These are phyloP conservation scores for Lepidium sativum DNA, from an alignment of 345 rosid species.

Conservation along the genomic window DNA sequence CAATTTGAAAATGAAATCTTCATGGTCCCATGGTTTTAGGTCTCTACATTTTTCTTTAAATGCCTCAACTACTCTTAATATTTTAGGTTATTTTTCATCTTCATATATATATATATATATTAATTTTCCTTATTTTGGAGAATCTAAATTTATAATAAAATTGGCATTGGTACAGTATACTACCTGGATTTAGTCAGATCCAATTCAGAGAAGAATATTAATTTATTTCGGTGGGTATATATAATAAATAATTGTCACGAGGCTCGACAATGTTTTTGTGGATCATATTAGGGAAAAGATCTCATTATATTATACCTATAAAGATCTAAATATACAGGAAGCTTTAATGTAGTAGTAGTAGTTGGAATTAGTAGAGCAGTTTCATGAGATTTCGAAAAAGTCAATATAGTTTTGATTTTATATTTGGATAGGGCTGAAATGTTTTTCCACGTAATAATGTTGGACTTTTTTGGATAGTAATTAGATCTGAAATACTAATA, in stretches of 20 bases:
- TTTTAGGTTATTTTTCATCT: background rate
- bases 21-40: too few relatives aligned
- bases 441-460: background rate
- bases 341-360: background rate
- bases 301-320: too few relatives aligned
- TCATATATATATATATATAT: too few relatives aligned
- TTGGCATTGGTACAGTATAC: too few relatives aligned
- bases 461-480: too few relatives aligned
- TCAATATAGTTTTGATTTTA: background rate
- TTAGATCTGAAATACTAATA: background rate
- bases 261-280: conserved; percentile 14
- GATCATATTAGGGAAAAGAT: background rate
- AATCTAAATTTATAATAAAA: background rate
- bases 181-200: conserved; percentile 13
- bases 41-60: conserved; percentile 1
- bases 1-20: too few relatives aligned
- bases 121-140: background rate
- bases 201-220: conserved; percentile 22
- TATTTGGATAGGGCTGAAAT: too few relatives aligned
- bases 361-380: conserved; percentile 5
- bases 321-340: background rate
- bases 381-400: background rate
- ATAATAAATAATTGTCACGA: conserved; percentile 19
- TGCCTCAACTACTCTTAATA: conserved; percentile 9
- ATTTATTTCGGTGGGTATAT: too few relatives aligned